phyloP scores from a whole-genome alignment of 176 grass and related monocot genomes.

The Cenchrus fungigraminus region DNA sequence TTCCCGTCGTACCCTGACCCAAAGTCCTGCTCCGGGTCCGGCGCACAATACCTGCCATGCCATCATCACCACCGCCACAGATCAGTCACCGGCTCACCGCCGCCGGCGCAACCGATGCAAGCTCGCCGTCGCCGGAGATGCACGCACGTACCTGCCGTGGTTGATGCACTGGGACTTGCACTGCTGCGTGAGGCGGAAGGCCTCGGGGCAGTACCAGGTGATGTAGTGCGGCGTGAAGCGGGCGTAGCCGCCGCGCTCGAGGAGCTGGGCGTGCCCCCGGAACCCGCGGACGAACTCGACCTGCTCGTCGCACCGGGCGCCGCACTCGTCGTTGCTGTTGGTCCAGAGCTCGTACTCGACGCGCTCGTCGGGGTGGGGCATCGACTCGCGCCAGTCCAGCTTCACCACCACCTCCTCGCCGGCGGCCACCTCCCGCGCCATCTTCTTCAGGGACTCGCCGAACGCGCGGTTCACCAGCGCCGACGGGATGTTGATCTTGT shows the following conservation, averaged over 20 bases:
- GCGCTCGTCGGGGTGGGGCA: conserved; percentile 94
- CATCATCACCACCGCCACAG: neutral
- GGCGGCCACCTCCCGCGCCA: conserved; percentile 13
- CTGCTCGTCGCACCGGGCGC: conserved; percentile 79
- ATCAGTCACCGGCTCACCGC: neutral
- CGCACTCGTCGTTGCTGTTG: conserved; percentile 99
- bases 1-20: conserved; percentile 80
- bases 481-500: conserved; percentile 91
- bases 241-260: conserved; percentile 76
- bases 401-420: conserved; percentile 72
- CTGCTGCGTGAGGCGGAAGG: conserved; percentile 61
- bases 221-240: conserved; percentile 98
- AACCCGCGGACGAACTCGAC: conserved; percentile 67
- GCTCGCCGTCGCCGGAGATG: neutral
- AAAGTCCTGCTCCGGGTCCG: conserved; percentile 90
- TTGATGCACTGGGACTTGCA: conserved; percentile 95
- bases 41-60: conserved; percentile 73
- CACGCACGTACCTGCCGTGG: conserved; percentile 51
- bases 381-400: conserved; percentile 91
- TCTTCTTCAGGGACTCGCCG: conserved; percentile 64
- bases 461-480: conserved; percentile 75
- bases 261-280: conserved; percentile 79
- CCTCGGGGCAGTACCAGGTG: conserved; percentile 92
- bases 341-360: conserved; percentile 99
- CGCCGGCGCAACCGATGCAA: too few relatives aligned